Evolutionary conservation across 495 filamentous ascomycete genomes (phyloP), one percentile per base, ranked within the genome.

Genomic region (Neurospora intermedia): DNA sequence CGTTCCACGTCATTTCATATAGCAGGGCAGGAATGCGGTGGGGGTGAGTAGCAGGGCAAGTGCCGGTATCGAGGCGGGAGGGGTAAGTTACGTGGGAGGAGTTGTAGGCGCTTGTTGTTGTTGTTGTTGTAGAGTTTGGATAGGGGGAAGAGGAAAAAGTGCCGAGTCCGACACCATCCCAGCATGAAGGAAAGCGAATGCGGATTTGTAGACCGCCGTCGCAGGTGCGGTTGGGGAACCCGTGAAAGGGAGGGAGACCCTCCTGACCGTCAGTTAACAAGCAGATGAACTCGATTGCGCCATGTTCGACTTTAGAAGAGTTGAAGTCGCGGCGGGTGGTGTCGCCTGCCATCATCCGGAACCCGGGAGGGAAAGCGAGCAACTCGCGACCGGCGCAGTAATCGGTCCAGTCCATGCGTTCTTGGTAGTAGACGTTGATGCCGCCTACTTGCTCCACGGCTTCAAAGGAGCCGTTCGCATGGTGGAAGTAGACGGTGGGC

Each of bases 181-280:
- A 93, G 84, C 92, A 94, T 4, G 89, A 91, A 2, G 92, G 92
- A 80, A 94, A 93, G 83, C 90, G 88, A 35, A 94, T 79, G 75
- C 94, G 91, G 46, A 92, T 81, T 43, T 92, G 90, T 69, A 94
- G 78, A 0, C 87, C 87, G 74, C 86, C 81, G 31, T 82, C 77
- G 74, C 91, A 92, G 70, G 89, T 88, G 69, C 80, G 77, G 73
- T 84, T 84, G 20, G 88, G 89, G 20, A 76, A 78, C 1, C 72
- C 74, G 4, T 15, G 11, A 16, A 77, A 74, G 10, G 77, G 74
- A 31, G 70, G 40, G 48, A 91, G 84, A 0, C 40, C 40, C 9
- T 10, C 9, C 9, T 41, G 9, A 3, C 40, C 40, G 40, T 41
- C 9, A 2, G 40, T 41, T 0, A 41, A 11, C 9, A 41, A 4